Percentiles rank a stretch among this genome's conserved stretches.
Evolutionary conservation across 345 rosid genomes (phyloP).

Genomic region (Acer negundo): DNA sequence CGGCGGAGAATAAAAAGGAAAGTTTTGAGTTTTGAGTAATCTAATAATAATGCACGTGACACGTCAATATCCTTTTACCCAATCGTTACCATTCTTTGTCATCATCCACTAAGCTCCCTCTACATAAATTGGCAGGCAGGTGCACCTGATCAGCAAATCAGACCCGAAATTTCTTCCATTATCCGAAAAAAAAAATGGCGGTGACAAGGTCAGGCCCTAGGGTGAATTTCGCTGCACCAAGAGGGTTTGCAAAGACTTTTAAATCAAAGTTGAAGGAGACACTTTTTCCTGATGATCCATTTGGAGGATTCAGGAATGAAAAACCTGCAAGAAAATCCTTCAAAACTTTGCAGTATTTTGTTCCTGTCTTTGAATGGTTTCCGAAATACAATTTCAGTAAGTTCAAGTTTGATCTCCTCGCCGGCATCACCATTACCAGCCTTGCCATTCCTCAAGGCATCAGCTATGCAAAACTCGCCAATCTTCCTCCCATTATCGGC

Average conservation of each 20-base stretch:
- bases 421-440: constrained; percentile 88
- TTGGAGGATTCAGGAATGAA: constrained; percentile 42
- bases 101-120: not conserved
- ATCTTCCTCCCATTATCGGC: constrained; percentile 80
- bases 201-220: constrained; percentile 7
- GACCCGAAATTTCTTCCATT: not conserved
- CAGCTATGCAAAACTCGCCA: constrained; percentile 89
- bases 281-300: constrained; percentile 86
- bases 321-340: constrained; percentile 21
- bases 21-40: no score
- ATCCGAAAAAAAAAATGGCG: constrained; percentile 10
- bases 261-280: constrained; percentile 67
- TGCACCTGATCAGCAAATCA: not conserved
- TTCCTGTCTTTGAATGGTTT: constrained; percentile 81
- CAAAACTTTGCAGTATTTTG: constrained; percentile 56
- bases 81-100: not conserved
- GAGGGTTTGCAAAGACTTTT: constrained; percentile 46
- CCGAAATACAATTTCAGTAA: constrained; percentile 54
- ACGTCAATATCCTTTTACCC: not conserved
- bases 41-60: no score
- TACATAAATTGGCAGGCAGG: not conserved
- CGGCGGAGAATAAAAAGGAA: no score
- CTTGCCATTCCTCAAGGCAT: constrained; percentile 97
- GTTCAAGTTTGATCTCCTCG: constrained; percentile 66
- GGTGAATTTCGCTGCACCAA: constrained; percentile 59